Conservation (phyloP, 176 grass and related monocot genomes). For the Saccharum spontaneum region DNA sequence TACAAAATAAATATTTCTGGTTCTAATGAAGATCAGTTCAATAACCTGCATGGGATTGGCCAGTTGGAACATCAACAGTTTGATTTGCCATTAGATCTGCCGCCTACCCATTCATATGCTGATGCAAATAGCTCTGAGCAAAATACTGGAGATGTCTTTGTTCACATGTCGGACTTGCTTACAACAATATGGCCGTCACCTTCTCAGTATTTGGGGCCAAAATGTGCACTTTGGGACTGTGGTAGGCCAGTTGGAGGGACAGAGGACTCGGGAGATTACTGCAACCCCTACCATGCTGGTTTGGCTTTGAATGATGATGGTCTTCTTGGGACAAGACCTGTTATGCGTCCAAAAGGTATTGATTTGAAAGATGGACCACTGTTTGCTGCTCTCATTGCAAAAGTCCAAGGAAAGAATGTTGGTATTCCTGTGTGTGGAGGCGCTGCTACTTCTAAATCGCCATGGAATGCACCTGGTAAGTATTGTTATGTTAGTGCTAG, state of each 20-base stretch:
- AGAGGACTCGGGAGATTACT: constrained; percentile 69
- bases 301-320: constrained; percentile 82
- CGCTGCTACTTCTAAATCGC: constrained; percentile 89
- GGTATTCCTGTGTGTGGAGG: constrained; percentile 95
- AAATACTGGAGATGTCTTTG: constrained; percentile 47
- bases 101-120: constrained; percentile 38
- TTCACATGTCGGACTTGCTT: constrained; percentile 68
- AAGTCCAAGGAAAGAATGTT: constrained; percentile 76
- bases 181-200: constrained; percentile 72
- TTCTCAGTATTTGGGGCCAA: constrained; percentile 82
- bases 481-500: not conserved
- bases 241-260: constrained; percentile 62
- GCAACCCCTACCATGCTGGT: constrained; percentile 74
- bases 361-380: constrained; percentile 93
- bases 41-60: constrained; percentile 43
- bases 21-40: constrained; percentile 43
- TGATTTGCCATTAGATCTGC: constrained; percentile 46
- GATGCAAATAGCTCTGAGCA: constrained; percentile 42
- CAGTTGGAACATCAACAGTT: constrained; percentile 63
- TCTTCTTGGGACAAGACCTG: constrained; percentile 80
- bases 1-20: constrained; percentile 50
- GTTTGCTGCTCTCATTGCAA: constrained; percentile 82
- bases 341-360: constrained; percentile 79
- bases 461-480: constrained; percentile 92
- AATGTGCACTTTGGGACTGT: constrained; percentile 95